These are phyloP conservation scores for Talaromyces ruber DNA, from an alignment of 495 filamentous ascomycete species.

Conservation along the genomic window DNA sequence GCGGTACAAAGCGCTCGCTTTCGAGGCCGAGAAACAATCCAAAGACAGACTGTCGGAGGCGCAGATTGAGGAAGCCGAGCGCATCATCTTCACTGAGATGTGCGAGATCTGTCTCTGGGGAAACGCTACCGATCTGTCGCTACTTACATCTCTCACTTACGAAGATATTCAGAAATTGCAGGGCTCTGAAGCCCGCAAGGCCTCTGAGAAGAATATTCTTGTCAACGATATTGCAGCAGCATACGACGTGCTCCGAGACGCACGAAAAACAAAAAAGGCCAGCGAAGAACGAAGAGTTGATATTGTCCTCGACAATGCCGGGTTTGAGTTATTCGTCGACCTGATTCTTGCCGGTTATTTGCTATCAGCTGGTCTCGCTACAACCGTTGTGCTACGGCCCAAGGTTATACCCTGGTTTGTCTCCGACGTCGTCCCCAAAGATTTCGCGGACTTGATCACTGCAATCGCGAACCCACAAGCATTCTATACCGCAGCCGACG, in stretches of 20 bases:
- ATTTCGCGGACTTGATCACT: constrained; percentile 72
- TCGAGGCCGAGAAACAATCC: constrained; percentile 39
- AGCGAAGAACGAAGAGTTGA: constrained; percentile 62
- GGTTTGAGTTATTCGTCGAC: constrained; percentile 94
- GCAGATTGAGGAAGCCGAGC: constrained; percentile 59
- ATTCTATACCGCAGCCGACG: constrained; percentile 72
- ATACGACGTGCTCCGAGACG: constrained; percentile 60
- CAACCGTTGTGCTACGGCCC: constrained; percentile 80
- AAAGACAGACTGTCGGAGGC: constrained; percentile 28
- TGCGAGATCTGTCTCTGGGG: constrained; percentile 97
- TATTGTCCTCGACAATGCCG: constrained; percentile 92
- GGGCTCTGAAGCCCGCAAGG: constrained; percentile 74
- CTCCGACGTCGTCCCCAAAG: constrained; percentile 79
- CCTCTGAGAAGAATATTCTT: constrained; percentile 79
- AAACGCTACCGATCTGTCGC: constrained; percentile 90
- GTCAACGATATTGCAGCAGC: constrained; percentile 71
- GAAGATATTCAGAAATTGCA: constrained; percentile 96
- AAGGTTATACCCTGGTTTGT: constrained; percentile 98
- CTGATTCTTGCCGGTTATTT: constrained; percentile 86
- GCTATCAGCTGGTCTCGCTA: constrained; percentile 71
- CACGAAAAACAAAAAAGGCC: constrained; percentile 41
- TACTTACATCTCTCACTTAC: constrained; percentile 83
- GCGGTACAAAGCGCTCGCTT: constrained; percentile 59
- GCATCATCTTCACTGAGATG: constrained; percentile 81
- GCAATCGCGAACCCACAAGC: constrained; percentile 62